These are phyloP conservation scores for Vinca major DNA, from an alignment of 305 asterid genomes.

Conservation along the genomic window DNA sequence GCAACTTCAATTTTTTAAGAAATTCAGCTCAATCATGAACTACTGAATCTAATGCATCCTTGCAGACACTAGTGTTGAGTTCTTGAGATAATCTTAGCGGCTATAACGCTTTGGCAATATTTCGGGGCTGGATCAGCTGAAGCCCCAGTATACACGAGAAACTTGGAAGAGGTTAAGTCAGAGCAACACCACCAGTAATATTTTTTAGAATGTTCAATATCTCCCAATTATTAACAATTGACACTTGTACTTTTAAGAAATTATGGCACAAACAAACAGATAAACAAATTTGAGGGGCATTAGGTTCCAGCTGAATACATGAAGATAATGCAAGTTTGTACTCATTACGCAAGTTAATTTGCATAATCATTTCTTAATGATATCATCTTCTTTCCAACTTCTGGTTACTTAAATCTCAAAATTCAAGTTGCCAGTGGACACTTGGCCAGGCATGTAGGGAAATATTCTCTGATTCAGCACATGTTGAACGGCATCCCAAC, in stretches of 20 bases:
- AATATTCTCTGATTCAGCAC: too few species aligned
- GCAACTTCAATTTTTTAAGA: not conserved
- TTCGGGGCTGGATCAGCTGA: not conserved
- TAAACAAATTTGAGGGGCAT: not conserved
- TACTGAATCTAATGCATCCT: not conserved
- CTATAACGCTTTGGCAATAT: not conserved
- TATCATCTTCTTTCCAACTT: slow-evolving; percentile 3
- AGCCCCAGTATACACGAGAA: not conserved
- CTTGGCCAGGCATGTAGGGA: not conserved
- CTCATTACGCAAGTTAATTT: not conserved
- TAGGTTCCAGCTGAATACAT: not conserved
- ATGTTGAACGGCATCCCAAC: too few species aligned
- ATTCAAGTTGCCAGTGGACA: not conserved
- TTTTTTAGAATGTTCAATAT: not conserved
- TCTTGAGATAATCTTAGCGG: not conserved
- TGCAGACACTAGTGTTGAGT: not conserved
- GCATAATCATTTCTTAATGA: not conserved
- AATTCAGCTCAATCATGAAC: not conserved
- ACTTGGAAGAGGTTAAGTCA: not conserved
- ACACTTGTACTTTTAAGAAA: not conserved
- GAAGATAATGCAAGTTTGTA: not conserved
- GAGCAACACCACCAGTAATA: too few species aligned
- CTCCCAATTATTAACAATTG: not conserved
- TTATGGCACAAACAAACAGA: not conserved
- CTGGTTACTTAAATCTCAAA: not conserved